Evolutionary conservation across 2,329 filamentous ascomycete species (phyloP).

Genomic region (Neocatenulostroma microsporum): DNA sequence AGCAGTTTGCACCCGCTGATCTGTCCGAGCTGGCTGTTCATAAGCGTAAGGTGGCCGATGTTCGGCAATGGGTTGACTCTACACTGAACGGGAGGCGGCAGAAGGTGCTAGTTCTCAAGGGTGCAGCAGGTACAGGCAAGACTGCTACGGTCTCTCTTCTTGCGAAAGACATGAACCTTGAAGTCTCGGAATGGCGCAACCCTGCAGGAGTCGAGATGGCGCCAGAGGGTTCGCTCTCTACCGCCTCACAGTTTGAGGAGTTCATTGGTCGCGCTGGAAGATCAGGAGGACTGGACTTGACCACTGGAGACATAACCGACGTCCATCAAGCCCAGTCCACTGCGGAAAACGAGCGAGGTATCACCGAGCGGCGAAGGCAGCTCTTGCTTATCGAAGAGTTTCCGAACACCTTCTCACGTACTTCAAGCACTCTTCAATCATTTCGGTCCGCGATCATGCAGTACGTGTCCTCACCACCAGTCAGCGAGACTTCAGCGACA

Average conservation of each 20-base stretch:
- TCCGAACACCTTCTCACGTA: conserved; percentile 41
- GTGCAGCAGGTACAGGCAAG: conserved; percentile 85
- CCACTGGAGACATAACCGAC: conserved; percentile 9
- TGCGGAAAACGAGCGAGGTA: conserved; percentile 8
- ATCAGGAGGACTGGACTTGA: conserved; percentile 62
- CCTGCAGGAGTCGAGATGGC: conserved; percentile 57
- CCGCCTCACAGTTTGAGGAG: conserved; percentile 79
- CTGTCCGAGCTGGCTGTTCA: conserved; percentile 86
- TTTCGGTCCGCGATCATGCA: conserved; percentile 67
- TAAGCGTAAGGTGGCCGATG: conserved; percentile 86
- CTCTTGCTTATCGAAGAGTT: conserved; percentile 45
- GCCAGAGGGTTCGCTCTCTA: conserved; percentile 58
- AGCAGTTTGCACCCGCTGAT: conserved; percentile 67
- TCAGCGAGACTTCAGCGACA: conserved; percentile 2
- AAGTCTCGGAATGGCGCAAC: conserved; percentile 86
- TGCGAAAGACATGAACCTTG: conserved; percentile 65
- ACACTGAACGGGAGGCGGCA: conserved; percentile 52
- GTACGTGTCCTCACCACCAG: conserved; percentile 54
- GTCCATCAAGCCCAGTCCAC: not conserved
- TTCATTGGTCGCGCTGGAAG: conserved; percentile 76
- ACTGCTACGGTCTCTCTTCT: conserved; percentile 78
- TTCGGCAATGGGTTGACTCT: conserved; percentile 71
- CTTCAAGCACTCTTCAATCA: conserved; percentile 37
- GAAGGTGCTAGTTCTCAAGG: conserved; percentile 60
- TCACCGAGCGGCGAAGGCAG: conserved; percentile 20